These are phyloP conservation scores for Boletus barrowsii DNA, from an alignment of 768 basidiomycete genomes.

Conservation along the genomic window DNA sequence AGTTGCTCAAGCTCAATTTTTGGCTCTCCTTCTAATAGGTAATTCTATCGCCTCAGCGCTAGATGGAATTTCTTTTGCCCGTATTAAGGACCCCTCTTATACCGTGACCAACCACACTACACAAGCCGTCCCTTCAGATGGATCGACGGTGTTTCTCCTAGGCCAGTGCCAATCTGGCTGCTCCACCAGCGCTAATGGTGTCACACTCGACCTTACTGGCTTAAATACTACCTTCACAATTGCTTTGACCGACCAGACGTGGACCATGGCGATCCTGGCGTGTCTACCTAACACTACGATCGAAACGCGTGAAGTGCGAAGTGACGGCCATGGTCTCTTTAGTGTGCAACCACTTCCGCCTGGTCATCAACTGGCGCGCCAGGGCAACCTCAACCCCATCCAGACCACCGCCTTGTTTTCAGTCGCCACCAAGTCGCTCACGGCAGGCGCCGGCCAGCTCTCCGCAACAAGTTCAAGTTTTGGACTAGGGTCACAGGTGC, in stretches of 20 bases:
- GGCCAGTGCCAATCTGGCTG: slow-evolving; percentile 24
- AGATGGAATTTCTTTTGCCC: not conserved
- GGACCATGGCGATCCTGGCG: slow-evolving; percentile 19
- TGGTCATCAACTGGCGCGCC: slow-evolving; percentile 9
- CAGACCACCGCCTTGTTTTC: slow-evolving; percentile 27
- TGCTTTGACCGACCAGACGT: slow-evolving; percentile 14
- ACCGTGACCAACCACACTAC: slow-evolving; percentile 24
- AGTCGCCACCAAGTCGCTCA: slow-evolving; percentile 12
- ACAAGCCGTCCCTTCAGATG: slow-evolving; percentile 12
- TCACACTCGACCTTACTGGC: slow-evolving; percentile 13
- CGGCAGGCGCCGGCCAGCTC: not conserved
- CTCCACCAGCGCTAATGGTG: not conserved
- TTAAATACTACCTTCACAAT: slow-evolving; percentile 13
- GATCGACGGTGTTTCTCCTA: slow-evolving; percentile 22
- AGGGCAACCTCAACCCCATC: slow-evolving; percentile 23
- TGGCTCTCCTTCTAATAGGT: not conserved
- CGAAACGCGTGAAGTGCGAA: slow-evolving; percentile 29
- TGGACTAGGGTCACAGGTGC: slow-evolving; percentile 17
- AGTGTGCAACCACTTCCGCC: slow-evolving; percentile 15
- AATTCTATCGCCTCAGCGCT: not conserved
- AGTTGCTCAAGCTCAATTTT: not conserved
- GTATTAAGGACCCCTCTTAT: slow-evolving; percentile 4
- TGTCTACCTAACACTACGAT: slow-evolving; percentile 23
- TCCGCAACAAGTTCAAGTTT: not conserved
- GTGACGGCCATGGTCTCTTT: slow-evolving; percentile 15